Evolutionary conservation across 1,284 basidiomycete species (phyloP).

Genomic region (Hymenochaete sp.): DNA sequence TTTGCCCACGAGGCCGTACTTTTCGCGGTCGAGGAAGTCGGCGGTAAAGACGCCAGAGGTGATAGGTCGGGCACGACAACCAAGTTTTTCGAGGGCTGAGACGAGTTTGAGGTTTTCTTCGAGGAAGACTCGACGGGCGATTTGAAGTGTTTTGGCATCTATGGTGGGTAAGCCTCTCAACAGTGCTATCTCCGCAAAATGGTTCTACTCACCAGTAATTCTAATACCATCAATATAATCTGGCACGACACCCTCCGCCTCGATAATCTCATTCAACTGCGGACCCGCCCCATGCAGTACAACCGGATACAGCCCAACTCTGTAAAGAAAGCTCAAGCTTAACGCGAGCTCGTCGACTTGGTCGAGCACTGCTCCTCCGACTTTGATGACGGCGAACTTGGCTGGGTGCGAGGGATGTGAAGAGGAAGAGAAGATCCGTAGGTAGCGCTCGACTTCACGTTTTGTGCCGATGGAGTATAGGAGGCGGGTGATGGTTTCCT

Average conservation of each 20-base stretch:
- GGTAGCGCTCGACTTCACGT: conserved; percentile 92
- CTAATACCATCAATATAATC: conserved; percentile 96
- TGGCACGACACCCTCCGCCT: conserved; percentile 81
- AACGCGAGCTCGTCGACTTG: conserved; percentile 87
- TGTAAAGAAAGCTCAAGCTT: conserved; percentile 88
- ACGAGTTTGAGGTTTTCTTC: conserved; percentile 94
- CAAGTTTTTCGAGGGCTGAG: conserved; percentile 81
- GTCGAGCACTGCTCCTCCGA: conserved; percentile 88
- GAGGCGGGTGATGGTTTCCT: conserved; percentile 91
- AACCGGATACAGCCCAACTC: conserved; percentile 89
- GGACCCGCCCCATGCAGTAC: conserved; percentile 94
- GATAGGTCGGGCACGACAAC: conserved; percentile 90
- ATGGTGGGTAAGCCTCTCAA: conserved; percentile 6
- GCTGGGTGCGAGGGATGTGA: conserved; percentile 77
- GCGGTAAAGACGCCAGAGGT: conserved; percentile 94
- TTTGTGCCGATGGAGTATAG: conserved; percentile 93
- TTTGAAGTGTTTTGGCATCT: conserved; percentile 87
- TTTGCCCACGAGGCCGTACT: conserved; percentile 92
- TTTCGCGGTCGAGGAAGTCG: conserved; percentile 87
- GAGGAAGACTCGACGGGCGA: conserved; percentile 91
- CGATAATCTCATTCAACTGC: conserved; percentile 87
- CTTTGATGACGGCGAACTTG: conserved; percentile 91
- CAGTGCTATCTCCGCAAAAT: neutral
- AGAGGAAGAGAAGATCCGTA: conserved; percentile 89
- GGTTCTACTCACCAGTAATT: conserved; percentile 63